Conservation (phyloP, 2,329 filamentous ascomycete species). For the Penicillium corylophilum region DNA sequence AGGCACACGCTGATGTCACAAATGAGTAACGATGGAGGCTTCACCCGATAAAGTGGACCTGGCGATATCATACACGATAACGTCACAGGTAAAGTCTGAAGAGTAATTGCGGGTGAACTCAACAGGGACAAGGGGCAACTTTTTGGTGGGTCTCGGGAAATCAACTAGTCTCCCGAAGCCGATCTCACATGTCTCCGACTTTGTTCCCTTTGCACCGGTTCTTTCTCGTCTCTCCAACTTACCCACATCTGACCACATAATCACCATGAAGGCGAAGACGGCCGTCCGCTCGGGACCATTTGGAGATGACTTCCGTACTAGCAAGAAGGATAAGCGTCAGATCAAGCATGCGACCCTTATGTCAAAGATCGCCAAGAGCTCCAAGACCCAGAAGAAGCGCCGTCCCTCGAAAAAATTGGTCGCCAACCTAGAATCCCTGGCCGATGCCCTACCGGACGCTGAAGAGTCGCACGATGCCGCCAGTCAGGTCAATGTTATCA, state of each 20-base stretch:
- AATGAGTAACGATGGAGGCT: background rate
- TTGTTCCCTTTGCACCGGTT: slow-evolving; percentile 4
- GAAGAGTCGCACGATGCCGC: slow-evolving; percentile 46
- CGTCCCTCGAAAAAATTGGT: slow-evolving; percentile 75
- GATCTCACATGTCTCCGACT: slow-evolving; percentile 13
- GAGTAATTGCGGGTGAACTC: slow-evolving; percentile 10
- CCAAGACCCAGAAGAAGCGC: slow-evolving; percentile 61
- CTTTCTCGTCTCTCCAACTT: slow-evolving; percentile 10
- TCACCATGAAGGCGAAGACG: slow-evolving; percentile 4
- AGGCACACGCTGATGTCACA: slow-evolving; percentile 17
- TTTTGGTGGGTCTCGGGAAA: slow-evolving; percentile 1
- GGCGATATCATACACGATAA: slow-evolving; percentile 6
- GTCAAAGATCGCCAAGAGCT: slow-evolving; percentile 68
- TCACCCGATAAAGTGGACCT: slow-evolving; percentile 18
- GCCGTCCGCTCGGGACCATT: slow-evolving; percentile 17
- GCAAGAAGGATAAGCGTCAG: slow-evolving; percentile 78
- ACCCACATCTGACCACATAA: too few species aligned
- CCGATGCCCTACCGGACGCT: slow-evolving; percentile 72
- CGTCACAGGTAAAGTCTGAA: slow-evolving; percentile 21
- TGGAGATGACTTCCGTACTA: slow-evolving; percentile 59
- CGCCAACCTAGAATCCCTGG: slow-evolving; percentile 71
- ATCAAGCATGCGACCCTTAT: slow-evolving; percentile 82
- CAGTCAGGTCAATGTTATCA: slow-evolving; percentile 65
- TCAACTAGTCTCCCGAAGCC: slow-evolving; percentile 6
- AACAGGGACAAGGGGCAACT: slow-evolving; percentile 17